Evolutionary conservation across 2,329 filamentous ascomycete species (phyloP).

Genomic region (Leptographium flavum): DNA sequence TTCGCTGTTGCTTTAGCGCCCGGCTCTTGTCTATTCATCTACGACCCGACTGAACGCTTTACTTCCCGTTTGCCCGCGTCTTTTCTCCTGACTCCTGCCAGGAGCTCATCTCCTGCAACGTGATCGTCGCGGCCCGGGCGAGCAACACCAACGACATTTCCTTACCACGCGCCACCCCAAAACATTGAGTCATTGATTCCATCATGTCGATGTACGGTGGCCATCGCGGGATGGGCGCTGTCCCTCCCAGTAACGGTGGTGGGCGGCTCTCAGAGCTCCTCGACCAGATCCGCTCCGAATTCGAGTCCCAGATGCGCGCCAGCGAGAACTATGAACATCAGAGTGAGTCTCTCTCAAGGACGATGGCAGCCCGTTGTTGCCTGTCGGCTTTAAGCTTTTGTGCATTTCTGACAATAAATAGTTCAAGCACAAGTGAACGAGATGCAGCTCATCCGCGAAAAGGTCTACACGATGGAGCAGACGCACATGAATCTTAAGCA

Average conservation of each 20-base stretch:
- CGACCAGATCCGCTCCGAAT: conserved; percentile 81
- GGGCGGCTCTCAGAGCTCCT: conserved; percentile 79
- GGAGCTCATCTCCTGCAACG: neutral
- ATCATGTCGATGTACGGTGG: conserved; percentile 66
- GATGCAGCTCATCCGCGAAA: conserved; percentile 85
- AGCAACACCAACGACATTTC: neutral
- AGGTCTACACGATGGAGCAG: conserved; percentile 87
- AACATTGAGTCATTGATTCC: conserved; percentile 1
- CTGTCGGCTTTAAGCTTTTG: too few species aligned
- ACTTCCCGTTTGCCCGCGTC: neutral
- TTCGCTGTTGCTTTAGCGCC: neutral
- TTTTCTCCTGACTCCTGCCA: neutral
- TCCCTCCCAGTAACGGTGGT: conserved; percentile 35
- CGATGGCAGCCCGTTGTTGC: too few species aligned
- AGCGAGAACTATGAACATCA: conserved; percentile 85
- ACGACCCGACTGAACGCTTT: neutral
- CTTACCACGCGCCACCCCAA: neutral
- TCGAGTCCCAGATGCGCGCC: conserved; percentile 69
- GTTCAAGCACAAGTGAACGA: conserved; percentile 86
- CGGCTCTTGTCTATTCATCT: neutral
- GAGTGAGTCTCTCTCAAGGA: too few species aligned
- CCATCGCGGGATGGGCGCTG: conserved; percentile 69
- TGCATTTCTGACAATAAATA: too few species aligned
- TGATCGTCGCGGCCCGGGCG: neutral
- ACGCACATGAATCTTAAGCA: conserved; percentile 76